Conservation (phyloP, 768 basidiomycete species). For the Lentinus tigrinus region DNA sequence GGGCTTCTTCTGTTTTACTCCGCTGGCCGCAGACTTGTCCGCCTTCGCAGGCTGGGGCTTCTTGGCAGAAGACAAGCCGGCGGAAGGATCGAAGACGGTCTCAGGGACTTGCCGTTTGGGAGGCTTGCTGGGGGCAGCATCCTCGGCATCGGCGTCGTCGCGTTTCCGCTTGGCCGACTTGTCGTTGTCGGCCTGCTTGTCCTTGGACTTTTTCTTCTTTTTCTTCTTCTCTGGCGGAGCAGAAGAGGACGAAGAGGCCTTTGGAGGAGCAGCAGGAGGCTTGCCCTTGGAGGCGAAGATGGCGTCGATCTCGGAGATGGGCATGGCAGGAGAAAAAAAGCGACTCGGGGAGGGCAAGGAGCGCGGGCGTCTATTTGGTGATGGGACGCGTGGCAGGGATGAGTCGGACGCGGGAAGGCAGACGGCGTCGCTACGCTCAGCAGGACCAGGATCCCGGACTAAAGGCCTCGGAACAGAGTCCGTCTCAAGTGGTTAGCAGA, state of each 20-base stretch:
- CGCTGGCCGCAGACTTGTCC: conserved; percentile 16
- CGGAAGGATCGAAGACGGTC: conserved; percentile 68
- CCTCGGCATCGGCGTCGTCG: conserved; percentile 12
- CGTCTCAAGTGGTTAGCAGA: background rate
- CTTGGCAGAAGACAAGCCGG: conserved; percentile 30
- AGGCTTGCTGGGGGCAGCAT: conserved; percentile 16
- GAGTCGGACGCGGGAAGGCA: background rate
- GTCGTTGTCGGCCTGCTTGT: conserved; percentile 31
- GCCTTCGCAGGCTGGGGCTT: conserved; percentile 34
- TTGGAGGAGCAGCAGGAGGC: conserved; percentile 13
- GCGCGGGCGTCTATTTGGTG: conserved; percentile 1
- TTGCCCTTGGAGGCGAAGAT: conserved; percentile 60
- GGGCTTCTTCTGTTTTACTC: conserved; percentile 23
- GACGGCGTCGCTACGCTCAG: background rate
- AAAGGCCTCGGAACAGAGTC: background rate
- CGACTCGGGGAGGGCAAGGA: conserved; percentile 7
- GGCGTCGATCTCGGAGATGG: conserved; percentile 80
- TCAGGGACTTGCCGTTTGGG: conserved; percentile 43
- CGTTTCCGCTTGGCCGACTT: conserved; percentile 22
- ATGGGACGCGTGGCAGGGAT: background rate
- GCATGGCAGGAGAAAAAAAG: conserved; percentile 30
- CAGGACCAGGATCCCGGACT: background rate
- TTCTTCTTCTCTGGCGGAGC: conserved; percentile 26
- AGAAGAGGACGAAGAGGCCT: conserved; percentile 29
- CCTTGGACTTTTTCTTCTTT: conserved; percentile 49